Conservation (phyloP, 2,329 filamentous ascomycete species). For the Fusarium sp. region DNA sequence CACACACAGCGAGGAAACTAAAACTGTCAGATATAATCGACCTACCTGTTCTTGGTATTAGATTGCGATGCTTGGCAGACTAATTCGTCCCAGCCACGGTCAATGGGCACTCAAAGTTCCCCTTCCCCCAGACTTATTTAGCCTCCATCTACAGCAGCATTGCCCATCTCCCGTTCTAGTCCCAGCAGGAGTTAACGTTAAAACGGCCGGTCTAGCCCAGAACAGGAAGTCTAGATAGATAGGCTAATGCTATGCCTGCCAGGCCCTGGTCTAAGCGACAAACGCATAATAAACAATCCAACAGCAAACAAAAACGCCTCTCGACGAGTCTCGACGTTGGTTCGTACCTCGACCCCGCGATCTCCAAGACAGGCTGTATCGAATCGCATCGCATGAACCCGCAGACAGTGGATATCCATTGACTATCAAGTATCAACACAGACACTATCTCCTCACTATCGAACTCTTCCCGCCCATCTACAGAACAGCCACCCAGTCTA, state of each 20-base stretch:
- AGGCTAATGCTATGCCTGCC: constrained; percentile 4
- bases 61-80: no score
- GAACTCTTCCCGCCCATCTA: background rate
- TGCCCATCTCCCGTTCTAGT: constrained; percentile 4
- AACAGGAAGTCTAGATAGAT: background rate
- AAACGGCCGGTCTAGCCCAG: constrained; percentile 4
- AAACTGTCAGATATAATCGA: no score
- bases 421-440: no score
- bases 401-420: no score
- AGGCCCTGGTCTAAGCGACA: background rate
- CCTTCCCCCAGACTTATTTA: background rate
- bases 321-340: constrained; percentile 6
- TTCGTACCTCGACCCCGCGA: constrained; percentile 7
- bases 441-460: constrained; percentile 9
- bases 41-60: no score
- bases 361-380: background rate
- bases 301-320: constrained; percentile 6
- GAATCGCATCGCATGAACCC: background rate
- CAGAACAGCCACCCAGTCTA: no score
- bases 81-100: no score
- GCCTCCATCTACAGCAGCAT: no score
- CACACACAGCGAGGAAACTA: no score
- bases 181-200: background rate
- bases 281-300: background rate
- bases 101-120: no score